Base-by-base conservation (phyloP, 108 stramenopile species). In the Stephanodiscus triporus region DNA sequence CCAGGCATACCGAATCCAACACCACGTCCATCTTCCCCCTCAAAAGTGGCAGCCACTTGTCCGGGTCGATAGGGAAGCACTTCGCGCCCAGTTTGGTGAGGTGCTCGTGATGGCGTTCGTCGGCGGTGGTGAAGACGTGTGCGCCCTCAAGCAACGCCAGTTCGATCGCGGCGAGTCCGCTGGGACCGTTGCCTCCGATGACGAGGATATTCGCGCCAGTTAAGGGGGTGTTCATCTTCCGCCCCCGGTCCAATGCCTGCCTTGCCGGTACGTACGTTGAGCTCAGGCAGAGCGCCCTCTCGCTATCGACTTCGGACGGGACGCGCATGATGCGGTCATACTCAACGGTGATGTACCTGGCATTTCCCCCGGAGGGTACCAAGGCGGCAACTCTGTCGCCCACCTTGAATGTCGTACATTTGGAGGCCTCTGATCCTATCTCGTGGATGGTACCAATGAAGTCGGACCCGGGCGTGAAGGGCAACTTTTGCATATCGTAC, bases 251-350 rank as follows among this genome's bases (percentile, higher is more conserved):
- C 23, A 91, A 63, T 7, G 84, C 75, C 76, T 91, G 86, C 55
- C 89, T 83, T 9, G 92, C 92, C 17, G 86, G 63, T 45, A 93
- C 80, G 57, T 91, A 93, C 0, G 85, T 88, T 53, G 89, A 89
- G 22, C 69, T 74, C 30, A 93, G 61, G 54, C 89, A 86, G 7
- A 81, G 76, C 10, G 87, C 86, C 17, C 20, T 45, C 13, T 73
- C 75, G 11, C 84, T 71, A 56, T 85, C 85, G 5, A 87, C 79
- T 20, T 42, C 77, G 17, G 55, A 34, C 6, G 90, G 85, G 11
- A 93, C 88, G 50, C 86, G 88, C 47, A 93, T 75, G 47, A 93
- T 37, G 0, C 70, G 34, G 9, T 76, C 69, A 54, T 78, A 85
- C 0, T 64, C 47, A 16, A 88, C 32, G 17, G 75, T 80, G 11